phyloP scores from a whole-genome alignment of 371 early-diverging fungal genomes.

The Blakeslea trispora region DNA sequence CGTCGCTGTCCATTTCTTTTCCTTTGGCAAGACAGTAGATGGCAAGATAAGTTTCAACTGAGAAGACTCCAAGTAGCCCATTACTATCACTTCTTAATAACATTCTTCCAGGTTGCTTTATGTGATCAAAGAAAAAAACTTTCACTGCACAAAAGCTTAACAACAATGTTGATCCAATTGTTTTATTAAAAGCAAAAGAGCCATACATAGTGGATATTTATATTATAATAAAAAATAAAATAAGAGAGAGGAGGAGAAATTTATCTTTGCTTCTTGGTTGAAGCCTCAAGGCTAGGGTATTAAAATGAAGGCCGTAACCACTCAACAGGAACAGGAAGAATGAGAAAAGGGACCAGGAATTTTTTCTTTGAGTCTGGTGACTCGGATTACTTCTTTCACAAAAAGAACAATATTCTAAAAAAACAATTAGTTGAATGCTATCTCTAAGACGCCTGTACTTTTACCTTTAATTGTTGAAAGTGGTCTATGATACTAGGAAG shows the following conservation, averaged over 20 bases:
- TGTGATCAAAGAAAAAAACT: too few relatives aligned
- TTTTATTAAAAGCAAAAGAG: too few relatives aligned
- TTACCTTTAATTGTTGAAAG: not conserved
- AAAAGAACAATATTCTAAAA: not conserved
- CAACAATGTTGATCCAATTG: too few relatives aligned
- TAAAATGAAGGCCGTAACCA: not conserved
- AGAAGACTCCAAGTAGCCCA: too few relatives aligned
- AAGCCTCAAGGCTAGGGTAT: not conserved
- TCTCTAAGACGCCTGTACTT: not conserved
- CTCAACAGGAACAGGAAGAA: not conserved
- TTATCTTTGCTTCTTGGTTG: not conserved
- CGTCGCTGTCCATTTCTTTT: too few relatives aligned
- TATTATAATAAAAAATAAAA: too few relatives aligned
- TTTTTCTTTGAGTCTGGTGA: not conserved
- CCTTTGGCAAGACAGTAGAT: too few relatives aligned
- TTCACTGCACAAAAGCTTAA: too few relatives aligned
- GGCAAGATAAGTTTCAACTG: too few relatives aligned
- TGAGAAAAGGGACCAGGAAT: not conserved
- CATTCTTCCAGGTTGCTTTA: too few relatives aligned
- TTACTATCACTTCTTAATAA: too few relatives aligned
- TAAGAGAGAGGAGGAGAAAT: not conserved
- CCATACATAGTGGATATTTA: too few relatives aligned
- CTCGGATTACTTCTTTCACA: not conserved
- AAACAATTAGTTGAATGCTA: not conserved
- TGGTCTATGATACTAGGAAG: not conserved